These are phyloP conservation scores for Microbotryum lychnidis-dioicae DNA, from an alignment of 1,284 basidiomycete genomes.

Conservation along the genomic window DNA sequence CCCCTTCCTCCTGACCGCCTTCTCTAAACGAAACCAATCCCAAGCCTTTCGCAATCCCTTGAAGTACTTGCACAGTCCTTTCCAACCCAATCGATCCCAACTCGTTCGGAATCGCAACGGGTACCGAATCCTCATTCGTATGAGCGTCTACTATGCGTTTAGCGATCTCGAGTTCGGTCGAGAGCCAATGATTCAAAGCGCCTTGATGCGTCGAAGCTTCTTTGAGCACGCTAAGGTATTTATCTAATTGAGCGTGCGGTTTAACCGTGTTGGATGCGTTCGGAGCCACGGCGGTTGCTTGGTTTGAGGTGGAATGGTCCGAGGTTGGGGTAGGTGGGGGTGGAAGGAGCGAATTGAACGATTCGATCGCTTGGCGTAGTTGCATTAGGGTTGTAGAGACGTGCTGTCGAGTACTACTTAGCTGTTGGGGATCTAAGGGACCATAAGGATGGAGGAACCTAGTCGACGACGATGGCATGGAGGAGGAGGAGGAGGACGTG, in stretches of 20 bases:
- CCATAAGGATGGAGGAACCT: too few species aligned
- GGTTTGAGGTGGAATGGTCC: too few species aligned
- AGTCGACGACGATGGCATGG: too few species aligned
- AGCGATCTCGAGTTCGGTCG: neutral
- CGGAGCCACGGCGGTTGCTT: too few species aligned
- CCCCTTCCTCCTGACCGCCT: neutral
- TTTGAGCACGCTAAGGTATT: conserved; percentile 10
- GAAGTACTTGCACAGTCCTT: conserved; percentile 1
- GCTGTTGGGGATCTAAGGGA: too few species aligned
- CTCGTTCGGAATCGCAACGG: neutral
- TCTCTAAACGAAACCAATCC: conserved; percentile 17
- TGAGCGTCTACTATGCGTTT: neutral
- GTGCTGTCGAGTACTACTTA: too few species aligned
- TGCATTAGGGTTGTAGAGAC: too few species aligned
- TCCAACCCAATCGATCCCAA: neutral
- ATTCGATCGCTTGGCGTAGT: too few species aligned
- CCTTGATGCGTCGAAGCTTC: conserved; percentile 5
- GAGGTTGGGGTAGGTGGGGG: too few species aligned
- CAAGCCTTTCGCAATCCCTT: conserved; percentile 5
- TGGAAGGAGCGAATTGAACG: too few species aligned
- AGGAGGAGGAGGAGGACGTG: too few species aligned
- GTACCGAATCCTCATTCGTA: neutral
- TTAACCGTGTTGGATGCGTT: too few species aligned
- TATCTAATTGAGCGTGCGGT: neutral
- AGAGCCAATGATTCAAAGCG: neutral